Percentiles rank a stretch among this genome's conserved stretches.
Evolutionary conservation across 768 basidiomycete species (phyloP).

Genomic region (Mycena kentingensis): DNA sequence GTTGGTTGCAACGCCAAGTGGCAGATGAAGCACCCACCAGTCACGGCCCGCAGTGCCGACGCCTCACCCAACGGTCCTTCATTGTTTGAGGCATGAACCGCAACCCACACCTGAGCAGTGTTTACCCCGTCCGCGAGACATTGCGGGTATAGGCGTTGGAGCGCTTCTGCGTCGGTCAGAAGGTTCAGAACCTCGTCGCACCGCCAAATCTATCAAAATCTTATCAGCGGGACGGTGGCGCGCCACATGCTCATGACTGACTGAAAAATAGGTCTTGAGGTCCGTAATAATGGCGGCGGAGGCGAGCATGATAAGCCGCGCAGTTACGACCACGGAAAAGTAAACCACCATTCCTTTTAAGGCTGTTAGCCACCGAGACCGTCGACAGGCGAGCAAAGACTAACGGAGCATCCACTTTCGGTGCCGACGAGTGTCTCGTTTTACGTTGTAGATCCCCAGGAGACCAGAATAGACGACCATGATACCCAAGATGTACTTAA

Average conservation of each 20-base stretch:
- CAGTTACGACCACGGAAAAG: constrained; percentile 21
- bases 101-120: constrained; percentile 16
- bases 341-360: constrained; percentile 24
- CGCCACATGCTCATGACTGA: constrained; percentile 5
- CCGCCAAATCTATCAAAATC: constrained; percentile 29
- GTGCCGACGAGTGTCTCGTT: constrained; percentile 27
- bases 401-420: constrained; percentile 33
- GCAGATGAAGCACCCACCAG: constrained; percentile 7
- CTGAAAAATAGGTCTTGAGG: constrained; percentile 30
- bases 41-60: constrained; percentile 23
- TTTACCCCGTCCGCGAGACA: constrained; percentile 20
- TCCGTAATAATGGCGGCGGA: constrained; percentile 22
- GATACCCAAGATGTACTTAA: constrained; percentile 22
- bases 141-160: constrained; percentile 20
- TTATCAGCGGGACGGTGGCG: neutral
- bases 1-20: neutral
- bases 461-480: constrained; percentile 23
- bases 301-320: constrained; percentile 22
- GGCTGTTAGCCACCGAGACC: neutral
- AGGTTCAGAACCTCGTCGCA: constrained; percentile 29
- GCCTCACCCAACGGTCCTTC: constrained; percentile 19
- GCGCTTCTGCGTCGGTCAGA: constrained; percentile 7
- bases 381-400: neutral
- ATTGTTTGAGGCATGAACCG: constrained; percentile 24
- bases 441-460: constrained; percentile 26